phyloP scores from a whole-genome alignment of 2,329 filamentous ascomycete genomes.

The Phaeosphaeriaceae sp. region DNA sequence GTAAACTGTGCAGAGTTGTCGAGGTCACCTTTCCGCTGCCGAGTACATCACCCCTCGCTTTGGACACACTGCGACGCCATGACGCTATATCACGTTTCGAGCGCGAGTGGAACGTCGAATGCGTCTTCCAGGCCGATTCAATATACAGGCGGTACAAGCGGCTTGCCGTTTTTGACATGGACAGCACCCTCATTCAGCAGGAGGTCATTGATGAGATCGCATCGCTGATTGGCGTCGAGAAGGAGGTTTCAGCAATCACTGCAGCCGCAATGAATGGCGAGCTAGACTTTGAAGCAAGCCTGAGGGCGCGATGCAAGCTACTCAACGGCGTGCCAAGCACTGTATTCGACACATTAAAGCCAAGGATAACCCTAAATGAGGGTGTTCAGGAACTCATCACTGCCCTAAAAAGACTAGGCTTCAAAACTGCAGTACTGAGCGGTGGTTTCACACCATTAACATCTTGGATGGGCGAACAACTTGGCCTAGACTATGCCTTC shows the following conservation, averaged over 20 bases:
- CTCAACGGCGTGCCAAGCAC: slow-evolving; percentile 79
- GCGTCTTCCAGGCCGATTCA: slow-evolving; percentile 75
- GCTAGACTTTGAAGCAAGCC: slow-evolving; percentile 84
- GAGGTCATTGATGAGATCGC: slow-evolving; percentile 98
- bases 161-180: slow-evolving; percentile 97
- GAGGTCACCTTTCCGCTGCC: slow-evolving; percentile 69
- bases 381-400: slow-evolving; percentile 78
- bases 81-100: slow-evolving; percentile 83
- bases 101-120: slow-evolving; percentile 86
- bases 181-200: slow-evolving; percentile 94
- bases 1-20: slow-evolving; percentile 66
- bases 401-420: slow-evolving; percentile 77
- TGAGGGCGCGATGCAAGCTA: slow-evolving; percentile 79
- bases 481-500: slow-evolving; percentile 86
- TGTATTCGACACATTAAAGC: slow-evolving; percentile 79
- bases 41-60: slow-evolving; percentile 55
- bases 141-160: slow-evolving; percentile 81
- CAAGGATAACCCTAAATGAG: slow-evolving; percentile 78
- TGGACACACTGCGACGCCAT: slow-evolving; percentile 77
- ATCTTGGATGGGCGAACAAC: slow-evolving; percentile 77
- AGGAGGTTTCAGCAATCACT: slow-evolving; percentile 85
- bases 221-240: slow-evolving; percentile 79
- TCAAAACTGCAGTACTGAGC: slow-evolving; percentile 87
- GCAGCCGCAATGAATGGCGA: slow-evolving; percentile 95
- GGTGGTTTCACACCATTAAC: slow-evolving; percentile 92